Evolutionary conservation across 2,329 filamentous ascomycete genomes (phyloP), one percentile per base, ranked within the genome.

Genomic region (Botrytis pseudocinerea): DNA sequence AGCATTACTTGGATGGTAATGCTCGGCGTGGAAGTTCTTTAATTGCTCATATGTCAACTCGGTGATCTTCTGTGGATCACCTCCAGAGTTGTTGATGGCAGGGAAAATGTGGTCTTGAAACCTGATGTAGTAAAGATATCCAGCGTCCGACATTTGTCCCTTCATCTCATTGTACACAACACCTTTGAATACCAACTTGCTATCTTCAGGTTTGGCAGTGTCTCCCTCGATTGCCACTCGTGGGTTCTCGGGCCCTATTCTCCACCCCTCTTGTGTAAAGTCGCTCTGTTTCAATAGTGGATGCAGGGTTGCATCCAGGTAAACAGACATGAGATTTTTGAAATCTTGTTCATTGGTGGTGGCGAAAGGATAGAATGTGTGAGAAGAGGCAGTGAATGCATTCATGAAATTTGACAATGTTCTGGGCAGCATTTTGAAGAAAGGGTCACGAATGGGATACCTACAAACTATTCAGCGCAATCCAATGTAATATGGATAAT

Each of bases 361-460:
- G 73, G 96, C 95, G 82, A 99, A 99, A 2, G 96, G 96, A 81
- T 99, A 99, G 77, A 94, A 97, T 18, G 96, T 99, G 82, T 99
- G 95, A 80, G 98, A 95, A 35, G 94, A 92, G 40, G 95, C 94
- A 60, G 96, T 99, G 81, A 98, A 97, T 75, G 96, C 96, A 82
- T 99, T 99, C 96, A 99, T 99, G 81, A 98, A 99, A 83, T 98
- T 99, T 76, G 96, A 98, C n/a, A 99, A 87, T 8, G 96, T 98
- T 78, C 96, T 91, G 35, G 96, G 96, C 40, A 99, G 88, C 96
- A 99, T 99, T 88, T 98, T 99, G 87, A 99, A 99, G 86, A 99
- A 99, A 0, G 96, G 96, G 80, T 99, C 96, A 75, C 96, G 93
- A 73, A 99, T 95, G n/a, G 96, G 96, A 81, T 95, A 97, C 82